Conservation (phyloP, 345 rosid species). For the Sonneratia alba region DNA sequence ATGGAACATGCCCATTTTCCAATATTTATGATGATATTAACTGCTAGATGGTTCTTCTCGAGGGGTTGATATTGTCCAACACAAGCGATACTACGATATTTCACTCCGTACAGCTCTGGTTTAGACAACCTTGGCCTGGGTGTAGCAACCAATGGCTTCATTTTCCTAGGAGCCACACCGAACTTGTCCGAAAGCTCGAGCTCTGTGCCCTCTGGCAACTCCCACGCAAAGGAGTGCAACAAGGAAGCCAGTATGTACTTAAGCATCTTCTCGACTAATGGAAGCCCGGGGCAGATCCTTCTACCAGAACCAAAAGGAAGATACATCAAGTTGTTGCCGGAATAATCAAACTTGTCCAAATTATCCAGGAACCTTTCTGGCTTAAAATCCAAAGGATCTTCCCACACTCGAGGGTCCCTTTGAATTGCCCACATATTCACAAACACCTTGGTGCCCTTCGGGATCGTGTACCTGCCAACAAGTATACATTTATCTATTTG, state of each 20-base stretch:
- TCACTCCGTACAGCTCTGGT: slow-evolving; percentile 4
- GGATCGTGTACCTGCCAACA: slow-evolving; percentile 20
- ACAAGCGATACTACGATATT: neutral
- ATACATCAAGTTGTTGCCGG: slow-evolving; percentile 21
- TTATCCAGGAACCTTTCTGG: slow-evolving; percentile 25
- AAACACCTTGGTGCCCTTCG: slow-evolving; percentile 19
- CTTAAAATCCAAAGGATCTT: slow-evolving; percentile 19
- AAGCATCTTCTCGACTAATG: slow-evolving; percentile 27
- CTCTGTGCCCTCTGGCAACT: slow-evolving; percentile 9
- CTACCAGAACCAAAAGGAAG: slow-evolving; percentile 42
- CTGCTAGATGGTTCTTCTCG: neutral
- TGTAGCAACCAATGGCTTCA: slow-evolving; percentile 10
- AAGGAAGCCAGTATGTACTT: slow-evolving; percentile 18
- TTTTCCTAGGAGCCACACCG: slow-evolving; percentile 14
- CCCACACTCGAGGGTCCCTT: slow-evolving; percentile 31
- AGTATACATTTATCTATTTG: neutral
- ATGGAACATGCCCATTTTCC: no score
- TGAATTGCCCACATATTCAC: slow-evolving; percentile 25
- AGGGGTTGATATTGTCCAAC: neutral
- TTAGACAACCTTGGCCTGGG: slow-evolving; percentile 14
- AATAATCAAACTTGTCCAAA: slow-evolving; percentile 11
- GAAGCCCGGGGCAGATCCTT: slow-evolving; percentile 30
- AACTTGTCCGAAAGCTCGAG: slow-evolving; percentile 7
- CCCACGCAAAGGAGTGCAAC: slow-evolving; percentile 29
- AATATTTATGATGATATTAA: no score